Evolutionary conservation across 305 asterid species (phyloP).

Genomic region (Fraxinus ornus): DNA sequence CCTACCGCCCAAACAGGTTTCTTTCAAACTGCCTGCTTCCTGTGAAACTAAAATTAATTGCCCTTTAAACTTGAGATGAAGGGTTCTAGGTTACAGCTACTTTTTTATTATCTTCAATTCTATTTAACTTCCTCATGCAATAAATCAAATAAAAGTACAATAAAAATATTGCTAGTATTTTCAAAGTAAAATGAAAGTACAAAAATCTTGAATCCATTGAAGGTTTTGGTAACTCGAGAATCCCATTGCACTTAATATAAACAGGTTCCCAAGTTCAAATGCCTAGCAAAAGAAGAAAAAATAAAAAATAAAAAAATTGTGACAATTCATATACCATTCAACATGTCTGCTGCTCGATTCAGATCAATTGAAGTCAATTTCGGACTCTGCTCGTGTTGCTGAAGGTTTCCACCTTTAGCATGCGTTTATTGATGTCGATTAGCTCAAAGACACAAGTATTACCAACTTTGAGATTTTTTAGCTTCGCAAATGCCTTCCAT

Average conservation of each 20-base stretch:
- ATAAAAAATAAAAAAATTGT: neutral
- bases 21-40: too few species aligned
- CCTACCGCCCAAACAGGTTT: too few species aligned
- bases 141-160: neutral
- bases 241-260: neutral
- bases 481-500: neutral
- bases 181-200: neutral
- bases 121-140: neutral
- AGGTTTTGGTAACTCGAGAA: neutral
- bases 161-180: neutral
- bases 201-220: neutral
- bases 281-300: neutral
- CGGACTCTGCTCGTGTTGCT: neutral
- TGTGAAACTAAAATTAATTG: too few species aligned
- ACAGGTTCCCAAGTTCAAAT: neutral
- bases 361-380: neutral
- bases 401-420: neutral
- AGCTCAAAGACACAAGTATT: neutral
- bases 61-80: too few species aligned
- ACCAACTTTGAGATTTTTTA: neutral
- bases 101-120: neutral
- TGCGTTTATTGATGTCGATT: neutral
- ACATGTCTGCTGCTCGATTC: neutral
- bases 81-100: neutral
- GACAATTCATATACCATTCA: neutral